Evolutionary conservation across 1,284 basidiomycete species (phyloP).

Genomic region (Thecaphora frezii): DNA sequence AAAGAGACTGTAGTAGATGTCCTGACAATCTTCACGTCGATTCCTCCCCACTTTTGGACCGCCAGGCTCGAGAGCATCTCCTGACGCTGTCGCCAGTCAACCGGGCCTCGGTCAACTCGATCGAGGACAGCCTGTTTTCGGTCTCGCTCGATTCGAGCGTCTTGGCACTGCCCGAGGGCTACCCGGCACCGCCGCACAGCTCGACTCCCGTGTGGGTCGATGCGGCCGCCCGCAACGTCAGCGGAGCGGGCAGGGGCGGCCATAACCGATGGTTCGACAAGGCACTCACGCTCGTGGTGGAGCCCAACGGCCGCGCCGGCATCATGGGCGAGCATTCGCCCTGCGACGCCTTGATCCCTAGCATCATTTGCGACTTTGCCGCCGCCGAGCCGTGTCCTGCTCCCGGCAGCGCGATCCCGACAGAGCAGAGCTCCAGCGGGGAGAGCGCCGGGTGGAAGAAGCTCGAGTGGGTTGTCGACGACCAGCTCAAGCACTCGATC

Average conservation of each 20-base stretch:
- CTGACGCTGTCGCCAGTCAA: constrained; percentile 72
- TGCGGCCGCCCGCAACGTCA: constrained; percentile 76
- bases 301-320: constrained; percentile 81
- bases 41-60: not conserved
- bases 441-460: constrained; percentile 66
- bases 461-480: constrained; percentile 77
- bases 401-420: constrained; percentile 30
- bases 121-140: constrained; percentile 76
- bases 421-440: constrained; percentile 32
- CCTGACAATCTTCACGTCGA: too few species aligned
- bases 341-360: constrained; percentile 86
- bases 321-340: constrained; percentile 91
- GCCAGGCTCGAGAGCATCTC: constrained; percentile 73
- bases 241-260: constrained; percentile 70
- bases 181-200: constrained; percentile 60
- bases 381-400: constrained; percentile 64
- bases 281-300: constrained; percentile 77
- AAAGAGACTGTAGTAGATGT: too few species aligned
- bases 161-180: constrained; percentile 55
- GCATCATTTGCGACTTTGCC: constrained; percentile 83
- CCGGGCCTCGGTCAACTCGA: constrained; percentile 65
- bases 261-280: constrained; percentile 94
- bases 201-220: constrained; percentile 70
- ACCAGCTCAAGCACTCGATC: constrained; percentile 67
- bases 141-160: constrained; percentile 66